Evolutionary conservation across 1,284 basidiomycete species (phyloP).

Genomic region (Ganoderma lingzhi): DNA sequence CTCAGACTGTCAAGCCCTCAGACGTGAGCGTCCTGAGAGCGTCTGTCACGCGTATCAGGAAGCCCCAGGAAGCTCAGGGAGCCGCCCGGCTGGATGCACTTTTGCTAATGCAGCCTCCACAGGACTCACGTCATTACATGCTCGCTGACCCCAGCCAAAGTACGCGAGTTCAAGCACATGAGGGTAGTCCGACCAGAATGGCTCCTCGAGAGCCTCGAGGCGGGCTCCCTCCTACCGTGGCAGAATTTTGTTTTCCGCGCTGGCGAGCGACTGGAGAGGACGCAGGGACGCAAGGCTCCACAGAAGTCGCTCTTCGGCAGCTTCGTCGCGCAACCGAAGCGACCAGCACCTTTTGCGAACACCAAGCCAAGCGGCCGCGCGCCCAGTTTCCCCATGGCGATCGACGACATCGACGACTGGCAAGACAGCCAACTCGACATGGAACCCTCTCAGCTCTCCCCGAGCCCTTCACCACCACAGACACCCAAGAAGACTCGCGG

Average conservation of each 20-base stretch:
- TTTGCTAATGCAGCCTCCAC: too few relatives aligned
- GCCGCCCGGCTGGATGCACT: too few relatives aligned
- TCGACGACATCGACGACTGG: background rate
- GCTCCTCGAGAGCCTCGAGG: slow-evolving; percentile 80
- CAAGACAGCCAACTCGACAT: slow-evolving; percentile 2
- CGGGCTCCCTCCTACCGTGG: slow-evolving; percentile 81
- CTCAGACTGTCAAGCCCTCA: too few relatives aligned
- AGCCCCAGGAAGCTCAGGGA: too few relatives aligned
- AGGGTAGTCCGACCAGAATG: slow-evolving; percentile 91
- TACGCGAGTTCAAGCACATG: slow-evolving; percentile 88
- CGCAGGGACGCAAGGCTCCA: slow-evolving; percentile 54
- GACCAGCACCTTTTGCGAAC: slow-evolving; percentile 3
- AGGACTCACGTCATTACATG: slow-evolving; percentile 93
- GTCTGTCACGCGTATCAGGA: too few relatives aligned
- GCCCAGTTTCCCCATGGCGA: background rate
- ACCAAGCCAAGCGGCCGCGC: background rate
- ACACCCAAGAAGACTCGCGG: slow-evolving; percentile 25
- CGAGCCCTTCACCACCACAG: slow-evolving; percentile 12
- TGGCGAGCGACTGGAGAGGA: slow-evolving; percentile 52
- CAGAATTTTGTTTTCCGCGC: slow-evolving; percentile 66
- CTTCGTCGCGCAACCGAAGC: slow-evolving; percentile 32
- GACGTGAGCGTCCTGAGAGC: too few relatives aligned
- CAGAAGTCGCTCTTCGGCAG: slow-evolving; percentile 45
- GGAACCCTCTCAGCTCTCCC: slow-evolving; percentile 11
- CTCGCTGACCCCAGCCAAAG: slow-evolving; percentile 89